These are phyloP conservation scores for Cardiosporidium cionae DNA, from an alignment of 169 alveolate genomes.

Conservation along the genomic window DNA sequence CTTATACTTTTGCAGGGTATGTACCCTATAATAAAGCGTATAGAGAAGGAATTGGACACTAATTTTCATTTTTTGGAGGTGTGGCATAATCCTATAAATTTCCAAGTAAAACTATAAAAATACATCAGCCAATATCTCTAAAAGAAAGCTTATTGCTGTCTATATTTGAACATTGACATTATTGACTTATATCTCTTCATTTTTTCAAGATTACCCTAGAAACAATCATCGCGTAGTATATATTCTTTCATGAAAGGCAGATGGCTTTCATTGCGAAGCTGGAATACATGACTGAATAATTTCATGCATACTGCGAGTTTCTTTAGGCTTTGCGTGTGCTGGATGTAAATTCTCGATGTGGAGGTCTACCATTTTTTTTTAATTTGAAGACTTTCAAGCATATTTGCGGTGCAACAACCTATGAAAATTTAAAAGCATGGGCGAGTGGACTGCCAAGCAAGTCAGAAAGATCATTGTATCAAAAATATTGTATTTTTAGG, in stretches of 20 bases:
- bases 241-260: too few species aligned
- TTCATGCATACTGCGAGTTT: not conserved
- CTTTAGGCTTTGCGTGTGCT: conserved; percentile 50
- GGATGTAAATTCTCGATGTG: conserved; percentile 48
- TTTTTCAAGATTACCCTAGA: not conserved
- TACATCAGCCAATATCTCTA: too few species aligned
- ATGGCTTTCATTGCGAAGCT: too few species aligned
- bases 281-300: too few species aligned
- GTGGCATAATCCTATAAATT: conserved; percentile 10
- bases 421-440: conserved; percentile 54
- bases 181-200: not conserved
- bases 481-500: too few species aligned
- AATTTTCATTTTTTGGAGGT: conserved; percentile 39
- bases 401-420: conserved; percentile 68
- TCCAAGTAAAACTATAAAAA: not conserved
- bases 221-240: too few species aligned
- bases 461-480: too few species aligned
- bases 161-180: too few species aligned
- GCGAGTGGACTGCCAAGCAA: conserved; percentile 43
- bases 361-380: conserved; percentile 70
- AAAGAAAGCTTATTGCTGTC: too few species aligned
- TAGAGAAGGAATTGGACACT: conserved; percentile 3
- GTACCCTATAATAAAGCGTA: not conserved
- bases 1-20: not conserved
- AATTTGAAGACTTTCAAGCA: conserved; percentile 49